Base-by-base conservation (phyloP, 2,329 filamentous ascomycete genomes). In the Coniochaeta pulveracea region DNA sequence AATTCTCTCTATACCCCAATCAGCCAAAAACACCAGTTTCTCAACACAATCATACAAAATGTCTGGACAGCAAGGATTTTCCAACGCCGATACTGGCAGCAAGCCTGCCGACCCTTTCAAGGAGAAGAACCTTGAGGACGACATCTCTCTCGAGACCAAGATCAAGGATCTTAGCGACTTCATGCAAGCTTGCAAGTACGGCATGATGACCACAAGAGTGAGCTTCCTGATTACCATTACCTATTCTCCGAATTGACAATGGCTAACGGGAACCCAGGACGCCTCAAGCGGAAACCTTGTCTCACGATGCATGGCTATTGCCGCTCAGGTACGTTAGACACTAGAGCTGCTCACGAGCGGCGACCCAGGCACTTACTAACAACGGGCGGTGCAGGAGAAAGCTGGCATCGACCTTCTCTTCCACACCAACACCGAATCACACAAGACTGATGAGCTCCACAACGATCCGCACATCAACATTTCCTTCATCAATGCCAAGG, bases 151-250 rank as follows among this genome's bases (percentile, higher is more conserved):
- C 21, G 71, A 82, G 45, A 71, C 84, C 42, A 93, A 93, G 63
- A 65, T 93, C 41, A 69, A 80, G 38, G 83, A 82, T 38, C 69
- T 93, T 24, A 63, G 68, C 46, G 60, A 64, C 10, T 93, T 93
- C 56, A 71, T 84, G 50, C 66, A 72, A 23, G 65, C 68, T 40
- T 72, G 69, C 63, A 93, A 93, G 60, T 93, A 85, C 52, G 83
- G 81, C 56, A 84, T 93, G 80, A 77, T 93, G 75, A 91, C 85
- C 7, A 93, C 86, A n/a, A n/a, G n/a, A n/a, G n/a, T n/a, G n/a
- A n/a, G n/a, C n/a, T n/a, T n/a, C n/a, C n/a, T n/a, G n/a, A n/a
- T n/a, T n/a, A n/a, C n/a, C n/a, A n/a, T n/a, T n/a, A n/a, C n/a
- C n/a, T n/a, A n/a, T n/a, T n/a, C n/a, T n/a, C n/a, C n/a, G n/a